Evolutionary conservation across 164 flowering plant genomes (phyloP).

Genomic region (Tinospora cordifolia): DNA sequence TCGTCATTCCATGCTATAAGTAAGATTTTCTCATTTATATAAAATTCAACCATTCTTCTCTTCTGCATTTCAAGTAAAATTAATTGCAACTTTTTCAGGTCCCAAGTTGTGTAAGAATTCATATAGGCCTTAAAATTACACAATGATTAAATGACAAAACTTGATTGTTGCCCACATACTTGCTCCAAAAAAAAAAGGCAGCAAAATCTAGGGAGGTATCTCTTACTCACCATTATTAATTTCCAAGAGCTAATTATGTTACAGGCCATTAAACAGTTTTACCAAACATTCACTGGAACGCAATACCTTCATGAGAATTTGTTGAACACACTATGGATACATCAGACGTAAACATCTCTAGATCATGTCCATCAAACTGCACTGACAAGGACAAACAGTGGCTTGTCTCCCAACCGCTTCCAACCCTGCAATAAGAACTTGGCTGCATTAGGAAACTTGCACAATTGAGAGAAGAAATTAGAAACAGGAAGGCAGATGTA

Average conservation of each 20-base stretch:
- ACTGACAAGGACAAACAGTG: slow-evolving; percentile 60
- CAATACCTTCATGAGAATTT: neutral
- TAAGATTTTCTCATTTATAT: no score
- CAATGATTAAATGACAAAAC: neutral
- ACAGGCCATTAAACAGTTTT: neutral
- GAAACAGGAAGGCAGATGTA: neutral
- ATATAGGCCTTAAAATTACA: no score
- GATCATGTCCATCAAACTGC: slow-evolving; percentile 18
- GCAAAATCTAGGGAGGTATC: neutral
- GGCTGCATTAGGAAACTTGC: neutral
- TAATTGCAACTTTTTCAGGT: no score
- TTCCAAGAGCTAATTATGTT: neutral
- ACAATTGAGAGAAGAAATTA: neutral
- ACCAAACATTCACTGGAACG: neutral
- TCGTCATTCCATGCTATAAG: no score
- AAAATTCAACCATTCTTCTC: no score
- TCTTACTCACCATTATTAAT: neutral
- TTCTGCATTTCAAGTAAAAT: no score
- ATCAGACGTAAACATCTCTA: neutral
- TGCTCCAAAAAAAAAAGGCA: no score
- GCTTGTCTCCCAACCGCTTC: slow-evolving; percentile 56
- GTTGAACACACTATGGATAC: neutral
- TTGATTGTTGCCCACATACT: neutral
- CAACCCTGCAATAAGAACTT: slow-evolving; percentile 45
- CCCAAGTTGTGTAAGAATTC: no score